Percentiles rank a stretch among this genome's conserved stretches.
These are phyloP conservation scores for Colletotrichum filicis DNA, from an alignment of 2,329 filamentous ascomycete species.

Conservation along the genomic window DNA sequence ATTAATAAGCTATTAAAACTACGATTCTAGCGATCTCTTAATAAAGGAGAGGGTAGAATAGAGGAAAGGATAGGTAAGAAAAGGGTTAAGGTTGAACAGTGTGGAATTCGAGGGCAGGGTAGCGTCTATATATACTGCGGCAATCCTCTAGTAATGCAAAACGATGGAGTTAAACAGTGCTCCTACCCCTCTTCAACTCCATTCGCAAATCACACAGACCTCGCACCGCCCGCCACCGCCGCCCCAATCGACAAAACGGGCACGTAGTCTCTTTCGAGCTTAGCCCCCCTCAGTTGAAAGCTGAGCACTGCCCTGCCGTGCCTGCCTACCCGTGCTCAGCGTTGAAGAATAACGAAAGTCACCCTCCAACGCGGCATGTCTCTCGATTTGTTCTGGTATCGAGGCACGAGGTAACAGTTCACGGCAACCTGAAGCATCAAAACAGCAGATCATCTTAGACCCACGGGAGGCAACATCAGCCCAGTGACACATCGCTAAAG, in stretches of 20 bases:
- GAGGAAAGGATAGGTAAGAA: no score
- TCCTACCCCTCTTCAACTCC: not conserved
- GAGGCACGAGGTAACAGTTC: not conserved
- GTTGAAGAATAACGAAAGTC: slow-evolving; percentile 5
- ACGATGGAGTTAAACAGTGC: no score
- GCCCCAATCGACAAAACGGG: slow-evolving; percentile 4
- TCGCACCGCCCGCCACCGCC: slow-evolving; percentile 5
- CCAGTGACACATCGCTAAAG: not conserved
- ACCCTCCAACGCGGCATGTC: not conserved
- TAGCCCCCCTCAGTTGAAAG: slow-evolving; percentile 1
- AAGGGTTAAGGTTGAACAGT: no score
- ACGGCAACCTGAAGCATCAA: not conserved
- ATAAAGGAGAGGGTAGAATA: no score
- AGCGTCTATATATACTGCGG: no score
- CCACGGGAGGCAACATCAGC: not conserved
- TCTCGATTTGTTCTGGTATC: not conserved
- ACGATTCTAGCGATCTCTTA: no score
- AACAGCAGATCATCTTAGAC: not conserved
- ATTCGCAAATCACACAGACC: slow-evolving; percentile 15
- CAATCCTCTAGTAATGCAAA: no score
- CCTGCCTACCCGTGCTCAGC: not conserved
- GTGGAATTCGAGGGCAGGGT: no score
- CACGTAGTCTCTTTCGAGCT: slow-evolving; percentile 14
- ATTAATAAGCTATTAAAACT: no score
- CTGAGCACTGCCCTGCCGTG: slow-evolving; percentile 10